Percentiles rank a stretch among this genome's conserved stretches.
These are phyloP conservation scores for Tuber borchii DNA, from an alignment of 495 filamentous ascomycete genomes.

Conservation along the genomic window DNA sequence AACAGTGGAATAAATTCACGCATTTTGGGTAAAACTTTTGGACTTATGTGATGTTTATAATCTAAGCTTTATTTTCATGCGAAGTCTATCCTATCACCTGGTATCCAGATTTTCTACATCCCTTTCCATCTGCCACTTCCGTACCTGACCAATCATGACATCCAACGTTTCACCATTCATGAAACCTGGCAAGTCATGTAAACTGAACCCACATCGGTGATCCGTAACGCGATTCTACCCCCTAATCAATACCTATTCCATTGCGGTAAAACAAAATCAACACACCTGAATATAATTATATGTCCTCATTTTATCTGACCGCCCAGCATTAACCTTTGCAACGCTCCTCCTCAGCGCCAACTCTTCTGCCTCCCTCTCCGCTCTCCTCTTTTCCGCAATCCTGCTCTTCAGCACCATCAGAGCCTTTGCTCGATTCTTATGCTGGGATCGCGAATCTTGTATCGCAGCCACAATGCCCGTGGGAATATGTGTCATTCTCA, in stretches of 20 bases:
- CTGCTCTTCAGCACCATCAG: slow-evolving; percentile 79
- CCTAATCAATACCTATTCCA: background rate
- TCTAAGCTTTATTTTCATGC: background rate
- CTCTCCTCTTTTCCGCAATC: slow-evolving; percentile 70
- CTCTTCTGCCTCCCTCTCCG: slow-evolving; percentile 78
- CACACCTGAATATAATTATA: slow-evolving; percentile 81
- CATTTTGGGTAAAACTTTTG: background rate
- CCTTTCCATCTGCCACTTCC: slow-evolving; percentile 65
- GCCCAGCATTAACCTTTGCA: slow-evolving; percentile 71
- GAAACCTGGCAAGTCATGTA: slow-evolving; percentile 76
- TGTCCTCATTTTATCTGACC: slow-evolving; percentile 88
- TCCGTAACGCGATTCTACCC: slow-evolving; percentile 73
- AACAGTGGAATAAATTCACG: background rate
- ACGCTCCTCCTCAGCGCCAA: slow-evolving; percentile 63
- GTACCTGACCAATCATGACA: slow-evolving; percentile 72
- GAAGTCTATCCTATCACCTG: background rate
- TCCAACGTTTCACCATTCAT: slow-evolving; percentile 66
- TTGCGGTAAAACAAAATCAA: background rate
- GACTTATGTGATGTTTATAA: background rate
- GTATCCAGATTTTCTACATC: slow-evolving; percentile 58
- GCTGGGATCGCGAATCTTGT: slow-evolving; percentile 88
- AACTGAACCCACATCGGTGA: slow-evolving; percentile 74
- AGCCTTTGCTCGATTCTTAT: slow-evolving; percentile 74
- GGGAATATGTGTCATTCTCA: slow-evolving; percentile 86
- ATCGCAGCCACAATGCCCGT: slow-evolving; percentile 79